These are phyloP conservation scores for Rosa rugosa DNA, from an alignment of 306 rosid genomes.

Conservation along the genomic window DNA sequence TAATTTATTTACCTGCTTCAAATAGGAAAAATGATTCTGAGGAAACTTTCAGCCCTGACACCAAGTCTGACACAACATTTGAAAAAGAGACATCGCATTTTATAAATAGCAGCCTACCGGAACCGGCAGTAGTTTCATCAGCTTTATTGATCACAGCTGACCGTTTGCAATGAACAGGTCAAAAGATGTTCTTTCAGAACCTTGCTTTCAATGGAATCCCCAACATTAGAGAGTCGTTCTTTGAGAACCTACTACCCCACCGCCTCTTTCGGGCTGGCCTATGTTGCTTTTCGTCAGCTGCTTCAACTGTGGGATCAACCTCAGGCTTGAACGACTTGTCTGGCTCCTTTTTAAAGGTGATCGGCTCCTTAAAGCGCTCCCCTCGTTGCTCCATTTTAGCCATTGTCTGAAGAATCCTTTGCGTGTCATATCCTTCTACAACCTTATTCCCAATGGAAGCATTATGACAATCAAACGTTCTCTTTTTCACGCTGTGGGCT, in stretches of 20 bases:
- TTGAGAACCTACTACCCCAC: constrained; percentile 43
- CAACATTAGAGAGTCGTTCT: not conserved
- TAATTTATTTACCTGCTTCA: constrained; percentile 10
- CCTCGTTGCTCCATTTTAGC: constrained; percentile 83
- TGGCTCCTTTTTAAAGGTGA: constrained; percentile 43
- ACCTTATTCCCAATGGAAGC: constrained; percentile 24
- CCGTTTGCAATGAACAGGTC: not conserved
- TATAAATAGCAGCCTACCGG: not conserved
- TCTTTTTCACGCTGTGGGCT: constrained; percentile 21
- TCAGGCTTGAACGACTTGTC: constrained; percentile 38
- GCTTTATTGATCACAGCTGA: not conserved
- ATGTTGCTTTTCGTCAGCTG: constrained; percentile 39
- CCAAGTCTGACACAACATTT: not conserved
- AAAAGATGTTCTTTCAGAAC: constrained; percentile 2
- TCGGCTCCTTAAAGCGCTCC: constrained; percentile 75
- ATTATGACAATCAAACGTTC: constrained; percentile 16
- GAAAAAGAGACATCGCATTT: not conserved
- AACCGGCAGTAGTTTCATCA: not conserved
- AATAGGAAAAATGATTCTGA: not conserved
- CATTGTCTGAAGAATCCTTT: constrained; percentile 56
- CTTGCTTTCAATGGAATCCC: not conserved
- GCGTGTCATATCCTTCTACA: constrained; percentile 37
- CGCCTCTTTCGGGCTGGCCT: constrained; percentile 71
- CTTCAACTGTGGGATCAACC: constrained; percentile 31
- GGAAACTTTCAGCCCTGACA: constrained; percentile 3